Percentiles rank a stretch among this genome's conserved stretches.
Conservation (phyloP, 2,329 filamentous ascomycete species). For the Chrysosporium queenslandicum region DNA sequence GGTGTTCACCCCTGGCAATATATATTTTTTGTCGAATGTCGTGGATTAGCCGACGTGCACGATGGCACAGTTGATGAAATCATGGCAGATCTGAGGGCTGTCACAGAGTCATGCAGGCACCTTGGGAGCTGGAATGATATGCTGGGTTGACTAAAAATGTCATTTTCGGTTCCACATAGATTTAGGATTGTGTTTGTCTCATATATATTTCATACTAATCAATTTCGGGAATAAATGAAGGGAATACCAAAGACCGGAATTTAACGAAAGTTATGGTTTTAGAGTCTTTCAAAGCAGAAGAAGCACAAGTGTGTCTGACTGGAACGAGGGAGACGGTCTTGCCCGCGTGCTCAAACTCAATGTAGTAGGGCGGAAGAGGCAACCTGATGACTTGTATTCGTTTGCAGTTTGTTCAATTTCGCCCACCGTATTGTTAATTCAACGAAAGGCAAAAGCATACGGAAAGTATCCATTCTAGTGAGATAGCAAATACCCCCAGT, state of each 20-base stretch:
- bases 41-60: slow-evolving; percentile 40
- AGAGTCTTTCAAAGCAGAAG: slow-evolving; percentile 3
- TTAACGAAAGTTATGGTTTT: not conserved
- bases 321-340: slow-evolving; percentile 4
- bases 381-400: not conserved
- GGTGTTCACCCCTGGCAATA: slow-evolving; percentile 72
- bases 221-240: not conserved
- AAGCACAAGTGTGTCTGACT: not conserved
- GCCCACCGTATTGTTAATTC: not conserved
- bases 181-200: not conserved
- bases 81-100: slow-evolving; percentile 26
- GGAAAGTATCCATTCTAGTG: slow-evolving; percentile 1
- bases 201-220: not conserved
- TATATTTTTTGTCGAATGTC: slow-evolving; percentile 88
- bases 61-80: slow-evolving; percentile 25
- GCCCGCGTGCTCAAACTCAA: not conserved
- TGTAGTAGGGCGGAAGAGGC: not conserved
- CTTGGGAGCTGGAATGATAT: slow-evolving; percentile 34
- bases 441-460: slow-evolving; percentile 4
- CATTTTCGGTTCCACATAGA: not conserved
- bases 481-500: slow-evolving; percentile 2
- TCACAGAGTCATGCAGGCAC: slow-evolving; percentile 33
- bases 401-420: not conserved
- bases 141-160: not conserved
- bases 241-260: not conserved